phyloP scores from a whole-genome alignment of 306 rosid species.

The Medicago truncatula region DNA sequence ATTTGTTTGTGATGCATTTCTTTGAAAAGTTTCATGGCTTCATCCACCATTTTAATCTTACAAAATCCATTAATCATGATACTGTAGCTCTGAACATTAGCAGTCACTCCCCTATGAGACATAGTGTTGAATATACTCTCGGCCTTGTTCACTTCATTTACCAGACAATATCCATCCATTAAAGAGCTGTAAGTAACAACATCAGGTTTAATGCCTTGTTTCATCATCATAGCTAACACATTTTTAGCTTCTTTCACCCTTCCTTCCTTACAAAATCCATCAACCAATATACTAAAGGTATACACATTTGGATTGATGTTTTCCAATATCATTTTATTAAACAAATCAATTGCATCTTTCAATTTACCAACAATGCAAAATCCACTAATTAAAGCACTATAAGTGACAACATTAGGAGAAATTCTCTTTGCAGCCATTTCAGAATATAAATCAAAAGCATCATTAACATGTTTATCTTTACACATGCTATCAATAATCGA shows the following conservation, averaged over 20 bases:
- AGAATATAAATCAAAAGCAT: constrained; percentile 6
- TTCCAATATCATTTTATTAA: not conserved
- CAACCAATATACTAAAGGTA: constrained; percentile 2
- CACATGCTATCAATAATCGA: not conserved
- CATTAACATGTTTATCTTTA: not conserved
- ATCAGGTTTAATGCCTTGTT: not conserved
- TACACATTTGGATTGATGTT: not conserved
- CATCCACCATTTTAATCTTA: no score
- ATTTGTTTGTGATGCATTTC: no score
- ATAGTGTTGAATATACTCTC: no score
- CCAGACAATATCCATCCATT: not conserved
- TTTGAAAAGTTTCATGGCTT: no score
- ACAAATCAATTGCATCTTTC: not conserved
- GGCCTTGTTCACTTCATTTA: not conserved
- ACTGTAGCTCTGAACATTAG: no score
- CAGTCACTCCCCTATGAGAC: no score
- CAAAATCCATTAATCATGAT: no score
- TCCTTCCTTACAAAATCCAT: constrained; percentile 13
- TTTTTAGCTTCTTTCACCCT: not conserved
- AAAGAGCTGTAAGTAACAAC: not conserved
- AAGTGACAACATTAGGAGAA: not conserved
- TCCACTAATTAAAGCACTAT: not conserved
- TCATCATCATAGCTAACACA: not conserved
- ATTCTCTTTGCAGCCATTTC: not conserved
- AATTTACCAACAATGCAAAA: not conserved